Evolutionary conservation across 2,329 filamentous ascomycete genomes (phyloP).

Genomic region (Esteya vermicola): DNA sequence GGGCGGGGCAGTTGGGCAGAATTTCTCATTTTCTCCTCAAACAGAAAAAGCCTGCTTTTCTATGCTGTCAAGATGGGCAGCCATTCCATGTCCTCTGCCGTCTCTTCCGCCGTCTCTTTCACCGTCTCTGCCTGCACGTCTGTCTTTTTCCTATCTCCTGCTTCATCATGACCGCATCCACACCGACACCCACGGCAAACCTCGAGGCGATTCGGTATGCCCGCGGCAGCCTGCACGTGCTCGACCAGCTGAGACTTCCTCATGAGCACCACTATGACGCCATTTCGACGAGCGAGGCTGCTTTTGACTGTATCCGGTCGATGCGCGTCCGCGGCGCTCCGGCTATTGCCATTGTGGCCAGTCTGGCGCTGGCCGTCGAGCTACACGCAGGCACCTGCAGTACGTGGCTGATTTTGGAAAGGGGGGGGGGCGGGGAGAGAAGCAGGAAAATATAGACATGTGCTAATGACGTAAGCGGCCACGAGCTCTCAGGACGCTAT

Average conservation of each 20-base stretch:
- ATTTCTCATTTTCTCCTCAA: too few species aligned
- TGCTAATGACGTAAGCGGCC: conserved; percentile 19
- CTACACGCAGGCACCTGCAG: conserved; percentile 42
- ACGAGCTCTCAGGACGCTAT: conserved; percentile 41
- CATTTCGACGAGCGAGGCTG: conserved; percentile 56
- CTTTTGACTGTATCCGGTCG: conserved; percentile 68
- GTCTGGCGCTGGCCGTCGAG: conserved; percentile 76
- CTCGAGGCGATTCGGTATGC: conserved; percentile 69
- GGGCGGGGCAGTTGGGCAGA: not conserved
- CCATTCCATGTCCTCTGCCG: too few species aligned
- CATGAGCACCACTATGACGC: conserved; percentile 68
- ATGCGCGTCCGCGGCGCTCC: conserved; percentile 77
- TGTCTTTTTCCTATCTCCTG: too few species aligned
- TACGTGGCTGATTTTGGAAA: too few species aligned
- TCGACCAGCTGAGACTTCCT: conserved; percentile 72
- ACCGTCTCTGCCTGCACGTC: too few species aligned
- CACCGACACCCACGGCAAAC: too few species aligned
- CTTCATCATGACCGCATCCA: conserved; percentile 11
- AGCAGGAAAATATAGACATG: not conserved
- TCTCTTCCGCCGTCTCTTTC: too few species aligned
- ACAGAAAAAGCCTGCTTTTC: too few species aligned
- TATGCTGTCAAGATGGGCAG: too few species aligned
- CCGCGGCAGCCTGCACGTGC: conserved; percentile 57
- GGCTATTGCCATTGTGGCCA: conserved; percentile 95
- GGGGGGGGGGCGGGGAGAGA: too few species aligned